Base-by-base conservation (phyloP, 345 rosid species). In the Barbarea vulgaris region DNA sequence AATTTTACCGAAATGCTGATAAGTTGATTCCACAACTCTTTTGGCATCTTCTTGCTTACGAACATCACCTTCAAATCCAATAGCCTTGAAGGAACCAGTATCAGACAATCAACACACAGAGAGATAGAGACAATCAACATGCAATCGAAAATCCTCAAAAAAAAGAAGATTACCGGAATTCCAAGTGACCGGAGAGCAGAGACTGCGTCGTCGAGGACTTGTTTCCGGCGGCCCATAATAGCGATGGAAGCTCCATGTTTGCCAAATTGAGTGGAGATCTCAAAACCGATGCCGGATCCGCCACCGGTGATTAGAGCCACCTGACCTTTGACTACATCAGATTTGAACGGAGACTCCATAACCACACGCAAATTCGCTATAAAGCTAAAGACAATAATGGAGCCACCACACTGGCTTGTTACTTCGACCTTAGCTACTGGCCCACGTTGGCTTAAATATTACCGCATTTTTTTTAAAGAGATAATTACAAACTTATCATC, bases 211-310 rank as follows among this genome's bases (percentile, higher is more conserved):
- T 91, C 89, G 18, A 91, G 85, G 7, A 86, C 85, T 71, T 80
- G 75, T 81, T 75, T 79, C 8, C 97, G 90, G 5, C 97, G 87
- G 11, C 94, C 97, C 94, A 91, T 89, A 86, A 91, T 84, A 18
- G 94, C 92, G 56, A 91, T 77, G 0, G 84, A 81, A 59, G 89
- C 93, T 41, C 97, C 97, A 81, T 91, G 97, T 56, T 71, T 81
- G 8, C 91, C 97, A 19, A 87, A 82, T 64, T 91, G 94, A 46
- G 82, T 76, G 8, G 87, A 81, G 66, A 91, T 85, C 86, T 87
- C 94, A 60, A 85, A 91, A n/a, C 97, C 97, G 48, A 91, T 91
- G 13, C 97, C 97, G 2, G 97, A 91, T 11, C 94, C 94, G 10
- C 94, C 97, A n/a, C 97, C 97, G 30, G 97, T 91, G 39, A 91